Evolutionary conservation across 2,329 filamentous ascomycete genomes (phyloP), one percentile per base, ranked within the genome.

Genomic region (Rhynchosporium graminicola): DNA sequence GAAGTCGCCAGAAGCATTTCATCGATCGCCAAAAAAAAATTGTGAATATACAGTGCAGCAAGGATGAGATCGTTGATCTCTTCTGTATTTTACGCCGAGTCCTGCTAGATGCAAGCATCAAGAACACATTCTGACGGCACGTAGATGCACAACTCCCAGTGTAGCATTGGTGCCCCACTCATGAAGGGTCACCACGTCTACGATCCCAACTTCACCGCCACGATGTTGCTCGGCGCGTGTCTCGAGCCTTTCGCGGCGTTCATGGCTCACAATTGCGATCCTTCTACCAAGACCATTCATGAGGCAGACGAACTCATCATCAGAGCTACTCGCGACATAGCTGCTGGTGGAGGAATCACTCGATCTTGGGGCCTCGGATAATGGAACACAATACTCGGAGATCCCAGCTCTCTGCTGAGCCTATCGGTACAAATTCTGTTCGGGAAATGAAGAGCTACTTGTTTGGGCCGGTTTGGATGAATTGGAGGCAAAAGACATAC

Each of bases 121-220:
- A 8, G 33, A 6, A 3, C 29, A 15, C n/a, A n/a, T 28, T 7
- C 31, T 31, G 28, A 31, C 33, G 15, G 9, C 3, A 28, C n/a
- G 3, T 5, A 58, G 56, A 40, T 58, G 31, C 56, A 58, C 13
- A 58, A 58, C 43, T 40, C 48, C 9, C 56, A 58, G 36, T 36
- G 20, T 9, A 31, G 15, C 2, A 50, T 58, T 26, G 31, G 6
- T 15, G 6, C 47, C 6, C 56, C 56, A 10, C 56, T 58, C 12
- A 46, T 58, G 29, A 38, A 47, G 38, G 56, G 56, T 26, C 33
- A 46, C 15, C 29, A 43, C 3, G 15, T 33, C 15, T 38, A 50
- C 56, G 56, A 58, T 29, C 56, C 56, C 1, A 58, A 38, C 43
- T 33, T 47, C 45, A 20, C 45, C 20, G 28, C 10, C 45, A 20